phyloP scores from a whole-genome alignment of 768 basidiomycete genomes.

The Agaricus sinodeliciosus region DNA sequence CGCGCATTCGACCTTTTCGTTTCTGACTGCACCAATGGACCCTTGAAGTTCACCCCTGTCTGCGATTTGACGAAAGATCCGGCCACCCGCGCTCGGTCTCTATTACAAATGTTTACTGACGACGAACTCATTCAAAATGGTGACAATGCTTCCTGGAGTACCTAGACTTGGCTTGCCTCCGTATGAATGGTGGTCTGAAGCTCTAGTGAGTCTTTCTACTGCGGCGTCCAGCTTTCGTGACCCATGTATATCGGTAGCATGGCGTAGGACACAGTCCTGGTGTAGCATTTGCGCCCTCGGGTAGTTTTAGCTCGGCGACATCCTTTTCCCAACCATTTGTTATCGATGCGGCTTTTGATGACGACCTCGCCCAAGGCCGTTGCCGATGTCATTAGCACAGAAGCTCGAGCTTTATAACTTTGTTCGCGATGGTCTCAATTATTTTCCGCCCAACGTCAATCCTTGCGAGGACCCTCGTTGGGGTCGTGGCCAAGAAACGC shows the following conservation, averaged over 20 bases:
- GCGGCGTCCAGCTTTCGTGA: not conserved
- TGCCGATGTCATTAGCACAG: slow-evolving; percentile 46
- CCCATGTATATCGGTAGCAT: slow-evolving; percentile 28
- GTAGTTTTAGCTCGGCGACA: slow-evolving; percentile 50
- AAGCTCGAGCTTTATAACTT: slow-evolving; percentile 53
- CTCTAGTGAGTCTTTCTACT: slow-evolving; percentile 29
- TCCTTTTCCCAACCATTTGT: slow-evolving; percentile 54
- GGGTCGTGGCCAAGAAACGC: slow-evolving; percentile 58
- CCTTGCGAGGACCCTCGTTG: slow-evolving; percentile 59
- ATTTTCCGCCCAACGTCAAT: slow-evolving; percentile 52
- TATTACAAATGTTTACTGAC: slow-evolving; percentile 42
- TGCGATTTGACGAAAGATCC: slow-evolving; percentile 41
- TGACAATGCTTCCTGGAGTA: slow-evolving; percentile 42
- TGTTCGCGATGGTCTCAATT: slow-evolving; percentile 46
- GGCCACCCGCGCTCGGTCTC: slow-evolving; percentile 40
- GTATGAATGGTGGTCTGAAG: slow-evolving; percentile 61
- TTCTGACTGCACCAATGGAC: slow-evolving; percentile 42
- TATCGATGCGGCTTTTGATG: slow-evolving; percentile 50
- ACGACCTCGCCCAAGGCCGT: slow-evolving; percentile 41
- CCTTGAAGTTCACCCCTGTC: slow-evolving; percentile 37
- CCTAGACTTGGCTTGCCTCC: slow-evolving; percentile 46
- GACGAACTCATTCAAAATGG: slow-evolving; percentile 47
- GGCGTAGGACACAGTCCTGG: slow-evolving; percentile 50
- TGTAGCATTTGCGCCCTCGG: slow-evolving; percentile 40
- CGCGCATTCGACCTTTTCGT: slow-evolving; percentile 22